Base-by-base conservation (phyloP, 805 yeast genomes). In the Lachancea mirantina region DNA sequence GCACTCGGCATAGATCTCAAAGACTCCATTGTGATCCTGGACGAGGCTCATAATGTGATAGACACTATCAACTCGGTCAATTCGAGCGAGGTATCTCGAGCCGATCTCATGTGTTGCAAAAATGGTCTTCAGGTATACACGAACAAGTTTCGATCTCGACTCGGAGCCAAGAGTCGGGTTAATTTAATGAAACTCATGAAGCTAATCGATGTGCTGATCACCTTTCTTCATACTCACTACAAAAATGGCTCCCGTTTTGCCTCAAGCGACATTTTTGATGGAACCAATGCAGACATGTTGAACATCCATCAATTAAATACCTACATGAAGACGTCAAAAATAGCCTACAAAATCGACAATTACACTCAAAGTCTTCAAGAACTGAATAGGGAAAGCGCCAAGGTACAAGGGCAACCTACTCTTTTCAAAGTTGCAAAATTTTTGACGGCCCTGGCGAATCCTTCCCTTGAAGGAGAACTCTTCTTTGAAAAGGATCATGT, bases 21-120 rank as follows among this genome's bases (percentile, higher is more conserved):
- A 32, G 70, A 74, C 35, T 67, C 88, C 1, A 69, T 88, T 2
- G 74, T 89, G 1, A 71, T 89, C 4, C 77, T 88, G 17, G 97
- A 88, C 54, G 97, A 88, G 52, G 96, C 96, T 0, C 97, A 88
- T 51, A 88, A 88, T 51, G 59, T 88, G 26, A 51, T 85, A 18
- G 96, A 87, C 44, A 76, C 88, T 0, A 73, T 88, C 3, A 71
- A 78, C 1, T 60, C 80, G 2, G 61, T 89, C 40, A 70, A 80
- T 47, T 84, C 95, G 0, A 67, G 76, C 2, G 55, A 69, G 3
- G 61, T 88, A 1, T 61, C 80, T 0, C 45, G 64, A 1, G 31
- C 43, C 0, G 84, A 81, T 19, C 59, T 84, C 7, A 25, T 43
- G 2, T 26, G 39, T 0, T 68, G 80, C 4, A 56, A 66, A 13